These are phyloP conservation scores for Saxispiralis lemnorum DNA, from an alignment of 495 filamentous ascomycete genomes.

Conservation along the genomic window DNA sequence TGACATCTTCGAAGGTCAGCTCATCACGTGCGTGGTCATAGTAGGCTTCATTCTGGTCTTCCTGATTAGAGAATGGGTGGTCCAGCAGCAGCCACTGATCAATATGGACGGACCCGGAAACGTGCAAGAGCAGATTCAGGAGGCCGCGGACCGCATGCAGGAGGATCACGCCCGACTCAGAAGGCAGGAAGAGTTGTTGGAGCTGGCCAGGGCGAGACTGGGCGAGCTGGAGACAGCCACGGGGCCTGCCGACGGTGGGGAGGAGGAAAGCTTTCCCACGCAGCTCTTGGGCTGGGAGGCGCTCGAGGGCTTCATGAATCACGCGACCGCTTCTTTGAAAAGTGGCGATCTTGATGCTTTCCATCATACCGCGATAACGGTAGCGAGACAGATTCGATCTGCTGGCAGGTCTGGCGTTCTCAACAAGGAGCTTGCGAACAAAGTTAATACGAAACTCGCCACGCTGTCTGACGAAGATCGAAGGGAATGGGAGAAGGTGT, in stretches of 20 bases:
- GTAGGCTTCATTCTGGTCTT: slow-evolving; percentile 88
- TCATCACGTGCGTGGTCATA: slow-evolving; percentile 82
- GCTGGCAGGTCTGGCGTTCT: not conserved
- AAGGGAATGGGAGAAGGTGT: slow-evolving; percentile 2
- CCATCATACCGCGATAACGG: not conserved
- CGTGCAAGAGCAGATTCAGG: slow-evolving; percentile 3
- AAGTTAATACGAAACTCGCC: not conserved
- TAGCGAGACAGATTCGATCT: not conserved
- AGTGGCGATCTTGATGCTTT: slow-evolving; percentile 1
- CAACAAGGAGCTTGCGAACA: not conserved
- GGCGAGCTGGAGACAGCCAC: slow-evolving; percentile 4
- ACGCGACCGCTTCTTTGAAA: not conserved
- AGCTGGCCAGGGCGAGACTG: slow-evolving; percentile 7
- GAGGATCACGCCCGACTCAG: slow-evolving; percentile 9
- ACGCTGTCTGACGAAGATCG: not conserved
- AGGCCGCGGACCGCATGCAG: slow-evolving; percentile 7
- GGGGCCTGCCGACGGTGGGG: not conserved
- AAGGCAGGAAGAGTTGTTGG: slow-evolving; percentile 11
- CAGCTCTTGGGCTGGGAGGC: slow-evolving; percentile 5
- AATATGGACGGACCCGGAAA: slow-evolving; percentile 29
- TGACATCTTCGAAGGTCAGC: slow-evolving; percentile 72
- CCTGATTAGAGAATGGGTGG: slow-evolving; percentile 90
- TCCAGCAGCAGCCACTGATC: slow-evolving; percentile 79
- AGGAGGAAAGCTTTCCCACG: not conserved
- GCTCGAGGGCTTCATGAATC: slow-evolving; percentile 1